A percentile compares a stretch with the other conserved stretches of the same genome.
These are phyloP conservation scores for Aureobasidium uvarum DNA, from an alignment of 2,329 filamentous ascomycete genomes.

Conservation along the genomic window DNA sequence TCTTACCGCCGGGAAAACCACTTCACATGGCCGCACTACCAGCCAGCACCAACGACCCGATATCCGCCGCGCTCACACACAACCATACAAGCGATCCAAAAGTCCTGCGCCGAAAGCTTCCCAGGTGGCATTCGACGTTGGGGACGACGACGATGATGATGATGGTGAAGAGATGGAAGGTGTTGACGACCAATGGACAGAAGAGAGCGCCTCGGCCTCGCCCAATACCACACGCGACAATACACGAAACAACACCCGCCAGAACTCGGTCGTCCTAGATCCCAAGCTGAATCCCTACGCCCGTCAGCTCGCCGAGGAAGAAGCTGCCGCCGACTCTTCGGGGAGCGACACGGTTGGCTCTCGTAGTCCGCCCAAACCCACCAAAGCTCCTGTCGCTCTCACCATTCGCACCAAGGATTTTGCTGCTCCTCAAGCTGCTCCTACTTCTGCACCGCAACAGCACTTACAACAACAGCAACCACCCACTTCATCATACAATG, in stretches of 20 bases:
- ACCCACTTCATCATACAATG: conserved; percentile 20
- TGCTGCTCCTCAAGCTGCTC: conserved; percentile 9
- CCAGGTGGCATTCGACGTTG: conserved; percentile 45
- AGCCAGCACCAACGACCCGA: conserved; percentile 30
- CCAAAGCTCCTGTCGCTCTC: neutral
- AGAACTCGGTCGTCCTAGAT: conserved; percentile 31
- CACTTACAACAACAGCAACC: conserved; percentile 8
- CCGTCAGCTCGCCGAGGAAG: conserved; percentile 4
- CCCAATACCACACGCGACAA: conserved; percentile 30
- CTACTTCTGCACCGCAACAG: conserved; percentile 9
- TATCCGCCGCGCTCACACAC: conserved; percentile 26
- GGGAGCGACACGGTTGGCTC: conserved; percentile 14
- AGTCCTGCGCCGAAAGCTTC: conserved; percentile 39
- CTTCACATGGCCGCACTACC: conserved; percentile 32
- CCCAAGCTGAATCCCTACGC: conserved; percentile 27
- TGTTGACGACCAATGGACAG: conserved; percentile 31
- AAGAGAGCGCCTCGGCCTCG: conserved; percentile 31
- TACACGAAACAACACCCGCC: conserved; percentile 30
- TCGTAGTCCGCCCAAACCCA: neutral
- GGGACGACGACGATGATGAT: conserved; percentile 33
- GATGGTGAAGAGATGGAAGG: conserved; percentile 31
- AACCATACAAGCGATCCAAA: conserved; percentile 31
- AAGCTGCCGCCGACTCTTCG: conserved; percentile 1
- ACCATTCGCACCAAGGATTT: conserved; percentile 24
- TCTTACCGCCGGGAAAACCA: conserved; percentile 38